phyloP scores from a whole-genome alignment of 345 rosid species.

The Erysimum cheiranthoides region DNA sequence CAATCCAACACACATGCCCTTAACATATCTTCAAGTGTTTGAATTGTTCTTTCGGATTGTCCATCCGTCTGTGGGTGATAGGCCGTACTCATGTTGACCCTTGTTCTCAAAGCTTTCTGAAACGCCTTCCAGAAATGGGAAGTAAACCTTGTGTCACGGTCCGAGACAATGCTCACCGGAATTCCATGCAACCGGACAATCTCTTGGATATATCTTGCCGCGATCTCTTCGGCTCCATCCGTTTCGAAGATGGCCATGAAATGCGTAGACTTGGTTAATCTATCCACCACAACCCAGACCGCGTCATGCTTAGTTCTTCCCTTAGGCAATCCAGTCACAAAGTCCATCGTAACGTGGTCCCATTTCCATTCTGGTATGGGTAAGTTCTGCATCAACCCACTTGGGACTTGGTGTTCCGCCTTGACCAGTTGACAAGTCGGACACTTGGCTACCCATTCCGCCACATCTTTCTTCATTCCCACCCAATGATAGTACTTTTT shows the following conservation, averaged over 20 bases:
- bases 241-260: background rate
- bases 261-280: background rate
- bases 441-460: background rate
- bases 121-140: background rate
- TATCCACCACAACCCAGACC: background rate
- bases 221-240: background rate
- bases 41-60: background rate
- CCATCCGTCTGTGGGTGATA: background rate
- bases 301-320: background rate
- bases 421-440: background rate
- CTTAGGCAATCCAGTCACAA: background rate
- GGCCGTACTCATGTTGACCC: background rate
- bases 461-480: background rate
- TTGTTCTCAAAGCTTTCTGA: background rate
- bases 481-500: background rate
- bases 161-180: background rate
- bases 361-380: background rate
- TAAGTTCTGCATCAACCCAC: background rate
- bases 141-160: background rate
- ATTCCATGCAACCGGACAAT: background rate
- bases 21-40: background rate
- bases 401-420: background rate
- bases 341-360: background rate
- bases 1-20: background rate
- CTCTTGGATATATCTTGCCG: background rate